Conservation (phyloP, 441 rosid genomes). For the Erodium moschatum region DNA sequence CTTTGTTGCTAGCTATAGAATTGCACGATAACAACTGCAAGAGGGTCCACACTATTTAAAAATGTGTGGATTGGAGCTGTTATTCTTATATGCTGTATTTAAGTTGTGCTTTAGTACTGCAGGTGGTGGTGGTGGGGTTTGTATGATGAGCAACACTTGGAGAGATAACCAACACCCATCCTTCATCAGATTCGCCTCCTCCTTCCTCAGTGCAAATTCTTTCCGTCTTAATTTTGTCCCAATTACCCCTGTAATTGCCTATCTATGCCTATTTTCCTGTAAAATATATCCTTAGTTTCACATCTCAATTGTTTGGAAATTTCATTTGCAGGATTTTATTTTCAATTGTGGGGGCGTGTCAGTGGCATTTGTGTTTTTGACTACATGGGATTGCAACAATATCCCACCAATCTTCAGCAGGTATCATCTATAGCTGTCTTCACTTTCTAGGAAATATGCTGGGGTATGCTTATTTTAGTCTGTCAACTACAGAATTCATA, state of each 20-base stretch:
- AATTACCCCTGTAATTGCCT: slow-evolving; percentile 48
- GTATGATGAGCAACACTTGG: slow-evolving; percentile 80
- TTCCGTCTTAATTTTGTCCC: slow-evolving; percentile 79
- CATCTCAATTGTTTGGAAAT: neutral
- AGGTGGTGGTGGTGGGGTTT: slow-evolving; percentile 45
- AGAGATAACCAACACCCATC: slow-evolving; percentile 54
- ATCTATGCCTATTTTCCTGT: neutral
- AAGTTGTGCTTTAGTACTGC: slow-evolving; percentile 11
- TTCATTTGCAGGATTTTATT: slow-evolving; percentile 48
- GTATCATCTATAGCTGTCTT: slow-evolving; percentile 22
- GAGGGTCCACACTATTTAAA: slow-evolving; percentile 1
- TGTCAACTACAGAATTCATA: slow-evolving; percentile 40
- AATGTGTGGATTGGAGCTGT: slow-evolving; percentile 2
- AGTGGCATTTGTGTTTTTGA: slow-evolving; percentile 64
- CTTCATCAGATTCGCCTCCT: slow-evolving; percentile 57
- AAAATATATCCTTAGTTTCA: neutral
- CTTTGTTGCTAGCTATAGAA: neutral
- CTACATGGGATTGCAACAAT: slow-evolving; percentile 53
- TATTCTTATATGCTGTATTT: neutral
- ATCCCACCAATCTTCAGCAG: slow-evolving; percentile 46
- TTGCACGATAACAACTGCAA: neutral
- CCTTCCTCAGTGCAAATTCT: slow-evolving; percentile 58
- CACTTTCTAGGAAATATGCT: neutral
- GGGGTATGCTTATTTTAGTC: slow-evolving; percentile 15
- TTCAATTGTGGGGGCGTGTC: slow-evolving; percentile 89